A percentile compares a stretch with the other conserved stretches of the same genome.
Evolutionary conservation across 2,329 filamentous ascomycete species (phyloP).

Genomic region (Phyllosticta citrichinensis): DNA sequence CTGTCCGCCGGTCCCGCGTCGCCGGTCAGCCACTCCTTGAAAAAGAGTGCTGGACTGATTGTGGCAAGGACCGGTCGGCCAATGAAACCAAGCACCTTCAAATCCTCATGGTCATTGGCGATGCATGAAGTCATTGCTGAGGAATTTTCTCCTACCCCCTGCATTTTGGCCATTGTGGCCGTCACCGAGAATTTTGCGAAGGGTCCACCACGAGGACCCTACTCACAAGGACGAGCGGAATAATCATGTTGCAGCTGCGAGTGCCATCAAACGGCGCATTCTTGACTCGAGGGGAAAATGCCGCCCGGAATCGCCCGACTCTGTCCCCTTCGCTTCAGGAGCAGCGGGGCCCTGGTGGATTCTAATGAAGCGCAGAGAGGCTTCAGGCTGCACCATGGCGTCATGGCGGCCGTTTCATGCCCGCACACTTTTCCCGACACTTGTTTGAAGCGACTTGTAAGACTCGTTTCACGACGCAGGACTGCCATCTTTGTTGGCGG

Average conservation of each 20-base stretch:
- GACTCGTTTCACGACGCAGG: neutral
- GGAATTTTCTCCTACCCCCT: neutral
- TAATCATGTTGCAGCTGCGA: neutral
- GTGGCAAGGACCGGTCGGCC: neutral
- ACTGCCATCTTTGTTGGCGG: neutral
- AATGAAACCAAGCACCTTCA: neutral
- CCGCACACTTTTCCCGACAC: neutral
- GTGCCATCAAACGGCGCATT: neutral
- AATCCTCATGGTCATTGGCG: neutral
- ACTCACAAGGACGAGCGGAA: neutral
- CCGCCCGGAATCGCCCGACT: neutral
- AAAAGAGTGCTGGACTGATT: neutral
- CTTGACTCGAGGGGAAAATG: neutral
- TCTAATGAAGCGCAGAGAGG: neutral
- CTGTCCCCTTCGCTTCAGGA: neutral
- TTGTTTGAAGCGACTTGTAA: neutral
- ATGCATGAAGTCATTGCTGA: neutral
- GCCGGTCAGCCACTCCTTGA: neutral
- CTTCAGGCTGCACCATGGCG: neutral
- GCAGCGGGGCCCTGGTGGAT: neutral
- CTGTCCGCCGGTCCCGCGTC: neutral
- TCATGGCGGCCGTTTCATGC: neutral
- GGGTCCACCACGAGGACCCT: neutral
- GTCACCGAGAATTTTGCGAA: neutral
- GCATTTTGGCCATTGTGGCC: neutral